Percentiles rank a stretch among this genome's conserved stretches.
Evolutionary conservation across 2,329 filamentous ascomycete species (phyloP).

Genomic region (Blastomyces emzantsi): DNA sequence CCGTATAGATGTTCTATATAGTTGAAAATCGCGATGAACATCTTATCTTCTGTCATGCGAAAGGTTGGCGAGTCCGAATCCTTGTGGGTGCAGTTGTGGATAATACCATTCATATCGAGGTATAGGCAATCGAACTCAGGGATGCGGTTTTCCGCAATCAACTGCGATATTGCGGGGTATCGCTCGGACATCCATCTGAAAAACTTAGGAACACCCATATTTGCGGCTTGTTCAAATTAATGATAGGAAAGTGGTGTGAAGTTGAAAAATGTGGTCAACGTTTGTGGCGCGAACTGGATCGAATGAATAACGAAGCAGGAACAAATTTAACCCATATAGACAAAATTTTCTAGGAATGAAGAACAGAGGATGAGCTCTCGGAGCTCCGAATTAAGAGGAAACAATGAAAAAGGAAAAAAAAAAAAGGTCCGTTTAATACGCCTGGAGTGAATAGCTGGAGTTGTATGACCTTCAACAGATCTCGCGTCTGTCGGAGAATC

Average conservation of each 20-base stretch:
- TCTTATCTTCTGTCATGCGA: slow-evolving; percentile 92
- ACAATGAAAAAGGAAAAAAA: slow-evolving; percentile 17
- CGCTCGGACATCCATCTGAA: slow-evolving; percentile 99
- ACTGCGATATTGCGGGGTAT: slow-evolving; percentile 95
- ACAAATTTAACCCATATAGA: slow-evolving; percentile 19
- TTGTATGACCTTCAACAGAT: slow-evolving; percentile 6
- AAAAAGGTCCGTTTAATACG: slow-evolving; percentile 10
- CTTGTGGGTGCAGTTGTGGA: slow-evolving; percentile 98
- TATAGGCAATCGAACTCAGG: slow-evolving; percentile 98
- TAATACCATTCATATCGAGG: slow-evolving; percentile 89
- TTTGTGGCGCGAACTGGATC: not conserved
- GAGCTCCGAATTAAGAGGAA: slow-evolving; percentile 14
- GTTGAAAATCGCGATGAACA: slow-evolving; percentile 99
- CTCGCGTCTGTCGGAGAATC: slow-evolving; percentile 12
- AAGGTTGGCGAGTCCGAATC: slow-evolving; percentile 87
- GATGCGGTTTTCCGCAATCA: slow-evolving; percentile 97
- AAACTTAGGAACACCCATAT: slow-evolving; percentile 72
- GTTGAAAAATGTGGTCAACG: not conserved
- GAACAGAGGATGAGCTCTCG: slow-evolving; percentile 7
- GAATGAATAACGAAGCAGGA: slow-evolving; percentile 7
- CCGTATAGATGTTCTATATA: slow-evolving; percentile 98
- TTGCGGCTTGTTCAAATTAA: slow-evolving; percentile 20
- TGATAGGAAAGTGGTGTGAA: not conserved
- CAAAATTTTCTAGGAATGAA: slow-evolving; percentile 7
- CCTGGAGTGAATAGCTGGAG: slow-evolving; percentile 10